Conservation (phyloP, 805 yeast species). For the Suhomyces prunicola region DNA sequence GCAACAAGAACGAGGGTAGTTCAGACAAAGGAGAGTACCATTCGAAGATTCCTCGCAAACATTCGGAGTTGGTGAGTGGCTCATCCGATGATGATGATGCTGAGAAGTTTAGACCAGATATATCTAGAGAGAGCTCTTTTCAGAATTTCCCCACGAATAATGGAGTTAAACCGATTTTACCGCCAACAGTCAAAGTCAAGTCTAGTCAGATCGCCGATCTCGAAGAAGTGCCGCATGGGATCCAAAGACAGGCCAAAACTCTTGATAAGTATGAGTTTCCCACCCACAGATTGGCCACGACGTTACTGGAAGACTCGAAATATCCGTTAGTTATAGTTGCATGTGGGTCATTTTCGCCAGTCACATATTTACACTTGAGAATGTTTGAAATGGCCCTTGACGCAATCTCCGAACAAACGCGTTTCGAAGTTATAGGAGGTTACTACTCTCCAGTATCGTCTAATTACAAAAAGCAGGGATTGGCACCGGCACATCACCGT, state of each 20-base stretch:
- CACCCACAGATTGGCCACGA: slow-evolving; percentile 73
- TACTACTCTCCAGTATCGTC: slow-evolving; percentile 93
- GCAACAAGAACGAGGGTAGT: slow-evolving; percentile 6
- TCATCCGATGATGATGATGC: slow-evolving; percentile 43
- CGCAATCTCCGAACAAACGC: slow-evolving; percentile 83
- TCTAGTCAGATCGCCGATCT: slow-evolving; percentile 80
- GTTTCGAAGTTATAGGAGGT: slow-evolving; percentile 95
- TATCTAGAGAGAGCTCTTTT: neutral
- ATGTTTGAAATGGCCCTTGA: slow-evolving; percentile 99
- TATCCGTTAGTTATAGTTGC: slow-evolving; percentile 92
- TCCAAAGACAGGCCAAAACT: slow-evolving; percentile 77
- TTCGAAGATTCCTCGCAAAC: slow-evolving; percentile 50
- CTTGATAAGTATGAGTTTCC: slow-evolving; percentile 78
- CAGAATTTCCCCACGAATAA: neutral
- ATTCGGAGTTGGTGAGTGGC: slow-evolving; percentile 50
- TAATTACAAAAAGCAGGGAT: slow-evolving; percentile 87
- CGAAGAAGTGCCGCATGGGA: slow-evolving; percentile 96
- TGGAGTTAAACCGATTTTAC: slow-evolving; percentile 20
- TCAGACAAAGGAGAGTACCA: slow-evolving; percentile 21
- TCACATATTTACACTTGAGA: slow-evolving; percentile 88
- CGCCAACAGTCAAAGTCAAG: slow-evolving; percentile 45
- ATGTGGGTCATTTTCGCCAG: slow-evolving; percentile 95
- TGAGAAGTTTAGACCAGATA: neutral
- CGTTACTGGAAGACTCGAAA: slow-evolving; percentile 69
- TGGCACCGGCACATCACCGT: slow-evolving; percentile 84